A percentile compares a stretch with the other conserved stretches of the same genome.
phyloP scores from a whole-genome alignment of 192 early-diverging fungal species.

The Dissophora ornata region DNA sequence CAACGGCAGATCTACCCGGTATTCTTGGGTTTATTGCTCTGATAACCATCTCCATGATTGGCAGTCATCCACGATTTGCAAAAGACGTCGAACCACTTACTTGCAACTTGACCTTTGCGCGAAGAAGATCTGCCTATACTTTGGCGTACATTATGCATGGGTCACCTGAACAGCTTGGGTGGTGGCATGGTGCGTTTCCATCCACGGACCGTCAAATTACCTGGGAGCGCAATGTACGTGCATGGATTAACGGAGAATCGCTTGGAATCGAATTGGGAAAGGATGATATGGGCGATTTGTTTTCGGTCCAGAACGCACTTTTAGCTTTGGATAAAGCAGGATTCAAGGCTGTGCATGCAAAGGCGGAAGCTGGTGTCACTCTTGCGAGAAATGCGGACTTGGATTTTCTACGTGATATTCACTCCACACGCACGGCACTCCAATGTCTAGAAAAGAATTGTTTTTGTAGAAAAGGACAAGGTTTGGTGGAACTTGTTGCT shows the following conservation, averaged over 20 bases:
- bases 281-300: slow-evolving; percentile 21
- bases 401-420: slow-evolving; percentile 1
- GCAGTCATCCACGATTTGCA: slow-evolving; percentile 22
- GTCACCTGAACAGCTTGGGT: slow-evolving; percentile 20
- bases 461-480: slow-evolving; percentile 6
- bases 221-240: slow-evolving; percentile 20
- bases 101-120: slow-evolving; percentile 15
- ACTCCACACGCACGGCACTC: slow-evolving; percentile 9
- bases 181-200: slow-evolving; percentile 21
- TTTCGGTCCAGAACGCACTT: slow-evolving; percentile 22
- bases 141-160: slow-evolving; percentile 20
- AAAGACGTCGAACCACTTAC: slow-evolving; percentile 19
- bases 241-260: slow-evolving; percentile 15
- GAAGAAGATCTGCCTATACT: slow-evolving; percentile 24
- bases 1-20: slow-evolving; percentile 16
- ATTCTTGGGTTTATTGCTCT: slow-evolving; percentile 16
- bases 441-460: slow-evolving; percentile 9
- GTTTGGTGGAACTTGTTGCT: background rate
- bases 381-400: slow-evolving; percentile 17
- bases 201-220: slow-evolving; percentile 11
- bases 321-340: slow-evolving; percentile 20
- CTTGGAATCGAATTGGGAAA: slow-evolving; percentile 12
- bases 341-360: slow-evolving; percentile 15
- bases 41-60: slow-evolving; percentile 15
- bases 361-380: slow-evolving; percentile 11